Evolutionary conservation across 306 rosid genomes (phyloP), one percentile per base, ranked within the genome.

Genomic region (Cucurbita pepo): DNA sequence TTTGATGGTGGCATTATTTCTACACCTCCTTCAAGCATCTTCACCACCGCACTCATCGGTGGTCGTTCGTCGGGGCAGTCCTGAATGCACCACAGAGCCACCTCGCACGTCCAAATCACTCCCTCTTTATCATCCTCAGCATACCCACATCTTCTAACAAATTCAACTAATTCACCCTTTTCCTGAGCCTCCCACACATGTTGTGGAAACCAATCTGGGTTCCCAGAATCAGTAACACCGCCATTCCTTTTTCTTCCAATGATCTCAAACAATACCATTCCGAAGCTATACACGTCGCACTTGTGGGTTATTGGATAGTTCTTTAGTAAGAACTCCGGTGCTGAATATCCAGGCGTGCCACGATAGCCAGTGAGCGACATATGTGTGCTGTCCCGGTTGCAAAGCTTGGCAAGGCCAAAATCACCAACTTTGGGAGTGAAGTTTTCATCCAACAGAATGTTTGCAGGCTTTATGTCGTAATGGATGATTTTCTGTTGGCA

Each of bases 261-360:
- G 7, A 87, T 82, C 44, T 82, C 87, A 13, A 87, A 87, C 21
- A 87, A 51, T 10, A 84, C 55, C 85, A 87, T 87, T 3, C 87
- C 88, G 18, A 84, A 87, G 60, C 88, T 82, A 38, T 80, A 86
- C 16, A 86, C 88, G 75, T 84, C 90, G 12, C 90, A 86, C 56
- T 82, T 86, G 43, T 69, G 79, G 10, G 87, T 84, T 3, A 87
- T 13, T 0, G 85, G 85, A 75, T 77, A 84, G 7, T 85, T 85
- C 75, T 45, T 40, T 77, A 85, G 77, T 6, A 66, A 9, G 11
- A 87, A 76, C 72, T 87, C 87, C 0, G 87, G 85, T 14, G 88
- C 88, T 0, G 87, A 85, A 22, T 84, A 87, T 11, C 91, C 91
- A 0, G 87, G 88, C 2, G 88, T 84, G 4, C 91, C 91, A 30